Evolutionary conservation across 441 rosid genomes (phyloP), one percentile per base, ranked within the genome.

Genomic region (Croton setiger): DNA sequence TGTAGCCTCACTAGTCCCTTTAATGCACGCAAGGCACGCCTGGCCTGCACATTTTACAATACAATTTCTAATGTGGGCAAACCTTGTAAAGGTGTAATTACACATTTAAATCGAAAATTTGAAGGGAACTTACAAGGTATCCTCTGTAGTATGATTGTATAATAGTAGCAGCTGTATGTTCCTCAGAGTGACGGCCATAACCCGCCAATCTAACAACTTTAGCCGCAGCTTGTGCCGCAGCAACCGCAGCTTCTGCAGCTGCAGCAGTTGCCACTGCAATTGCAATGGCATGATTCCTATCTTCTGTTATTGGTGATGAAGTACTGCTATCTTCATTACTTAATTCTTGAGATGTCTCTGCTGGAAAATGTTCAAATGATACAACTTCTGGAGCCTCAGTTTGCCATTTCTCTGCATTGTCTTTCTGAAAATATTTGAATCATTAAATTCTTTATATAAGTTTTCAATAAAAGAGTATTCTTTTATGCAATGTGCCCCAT

Each of bases 231-330:
- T 88, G 92, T 31, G 98, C 99, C 0, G 99, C 98, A 2, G 89
- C 96, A 21, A 88, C 93, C 0, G 98, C 98, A 0, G 97, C 98
- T 75, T 89, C 90, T 0, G 98, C 98, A 0, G 97, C 97, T 0
- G 93, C 98, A 0, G 98, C 98, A 7, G 97, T 90, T 1, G 98
- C 98, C 68, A 81, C 81, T 7, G 99, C 99, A 12, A 92, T 96
- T 5, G 92, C 97, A 58, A 92, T 86, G 1, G 92, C 97, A 57
- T 90, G 98, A 48, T 82, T 81, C 75, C 86, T 84, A 51, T 86
- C 97, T 69, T 85, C 90, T 8, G 79, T 73, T 37, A 61, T 75
- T 0, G 89, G 84, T 48, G 83, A 79, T 14, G 97, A 80, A 18
- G 74, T 80, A 0, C 72, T 64, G 72, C 89, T 85, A 54, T 78